phyloP scores from a whole-genome alignment of 768 basidiomycete species.

The Lyophyllum decastes region DNA sequence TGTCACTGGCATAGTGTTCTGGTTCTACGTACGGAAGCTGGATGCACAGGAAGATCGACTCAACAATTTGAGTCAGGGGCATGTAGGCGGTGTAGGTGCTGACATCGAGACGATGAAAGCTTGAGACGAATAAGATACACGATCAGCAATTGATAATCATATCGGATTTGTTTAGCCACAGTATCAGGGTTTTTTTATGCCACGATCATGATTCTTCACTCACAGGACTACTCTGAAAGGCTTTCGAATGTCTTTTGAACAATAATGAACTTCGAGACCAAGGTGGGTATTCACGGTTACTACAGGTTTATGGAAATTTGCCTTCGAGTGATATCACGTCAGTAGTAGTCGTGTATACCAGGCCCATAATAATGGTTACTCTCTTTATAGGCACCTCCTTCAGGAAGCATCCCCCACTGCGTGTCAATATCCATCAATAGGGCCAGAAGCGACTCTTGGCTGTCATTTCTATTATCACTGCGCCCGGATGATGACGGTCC shows the following conservation, averaged over 20 bases:
- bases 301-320: no score
- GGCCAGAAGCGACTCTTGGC: background rate
- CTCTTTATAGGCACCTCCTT: background rate
- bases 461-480: no score
- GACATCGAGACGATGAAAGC: background rate
- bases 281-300: no score
- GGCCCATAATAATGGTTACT: background rate
- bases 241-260: no score
- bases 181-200: background rate
- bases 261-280: no score
- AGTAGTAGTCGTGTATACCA: no score
- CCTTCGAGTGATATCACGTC: no score
- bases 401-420: background rate
- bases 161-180: background rate
- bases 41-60: constrained; percentile 65
- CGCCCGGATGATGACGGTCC: no score
- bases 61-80: constrained; percentile 51
- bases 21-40: constrained; percentile 53
- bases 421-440: background rate
- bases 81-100: constrained; percentile 17
- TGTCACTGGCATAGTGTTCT: constrained; percentile 55
- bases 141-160: background rate
- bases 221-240: no score
- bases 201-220: no score
- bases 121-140: background rate